Conservation (phyloP, 2,329 filamentous ascomycete genomes). For the Emmonsia crescens region DNA sequence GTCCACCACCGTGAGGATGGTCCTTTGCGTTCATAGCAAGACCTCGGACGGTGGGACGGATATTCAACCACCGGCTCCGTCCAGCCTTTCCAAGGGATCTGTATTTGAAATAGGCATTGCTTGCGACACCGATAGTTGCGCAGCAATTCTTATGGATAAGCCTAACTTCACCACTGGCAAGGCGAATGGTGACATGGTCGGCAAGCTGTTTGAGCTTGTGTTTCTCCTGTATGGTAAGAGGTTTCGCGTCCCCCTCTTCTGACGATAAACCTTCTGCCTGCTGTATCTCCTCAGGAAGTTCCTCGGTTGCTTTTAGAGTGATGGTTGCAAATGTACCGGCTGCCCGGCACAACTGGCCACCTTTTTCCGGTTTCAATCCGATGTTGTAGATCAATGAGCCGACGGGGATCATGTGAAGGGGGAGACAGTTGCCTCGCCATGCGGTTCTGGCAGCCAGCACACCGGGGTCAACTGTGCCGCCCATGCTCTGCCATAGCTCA, state of each 20-base stretch:
- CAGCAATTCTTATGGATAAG: constrained; percentile 85
- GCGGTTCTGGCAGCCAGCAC: constrained; percentile 90
- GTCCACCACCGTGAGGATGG: constrained; percentile 96
- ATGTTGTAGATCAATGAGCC: constrained; percentile 91
- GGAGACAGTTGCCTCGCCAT: constrained; percentile 87
- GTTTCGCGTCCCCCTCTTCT: constrained; percentile 19
- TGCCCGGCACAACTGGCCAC: constrained; percentile 85
- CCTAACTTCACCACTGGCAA: constrained; percentile 88
- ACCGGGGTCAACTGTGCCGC: constrained; percentile 84
- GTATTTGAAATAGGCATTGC: constrained; percentile 87
- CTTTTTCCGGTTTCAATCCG: constrained; percentile 58
- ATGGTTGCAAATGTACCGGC: constrained; percentile 87
- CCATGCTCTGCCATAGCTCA: constrained; percentile 82
- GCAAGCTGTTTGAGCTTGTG: constrained; percentile 48
- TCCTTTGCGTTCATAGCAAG: constrained; percentile 98
- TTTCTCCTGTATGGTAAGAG: constrained; percentile 27
- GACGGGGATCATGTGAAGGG: constrained; percentile 88
- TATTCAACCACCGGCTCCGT: constrained; percentile 84
- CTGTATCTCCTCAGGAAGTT: constrained; percentile 11
- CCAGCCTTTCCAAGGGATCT: constrained; percentile 89
- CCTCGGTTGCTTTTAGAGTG: constrained; percentile 61
- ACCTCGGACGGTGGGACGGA: constrained; percentile 90
- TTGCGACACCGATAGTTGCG: constrained; percentile 86
- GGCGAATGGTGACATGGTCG: constrained; percentile 68
- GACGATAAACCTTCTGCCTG: constrained; percentile 5